phyloP scores from a whole-genome alignment of 441 rosid genomes.

The Rhodomyrtus psidioides region DNA sequence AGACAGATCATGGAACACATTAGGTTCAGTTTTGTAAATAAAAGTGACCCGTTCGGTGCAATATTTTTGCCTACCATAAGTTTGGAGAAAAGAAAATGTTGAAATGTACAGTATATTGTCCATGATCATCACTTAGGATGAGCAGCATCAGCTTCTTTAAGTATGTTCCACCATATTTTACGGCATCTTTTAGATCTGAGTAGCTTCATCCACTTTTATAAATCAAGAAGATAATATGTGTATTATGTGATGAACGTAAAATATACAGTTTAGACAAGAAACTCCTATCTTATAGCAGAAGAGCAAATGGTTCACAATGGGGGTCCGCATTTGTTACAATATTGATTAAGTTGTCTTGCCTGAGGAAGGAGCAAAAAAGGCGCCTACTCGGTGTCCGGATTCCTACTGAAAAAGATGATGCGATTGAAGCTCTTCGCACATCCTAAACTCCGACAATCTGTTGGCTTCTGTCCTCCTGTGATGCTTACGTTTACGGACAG shows the following conservation, averaged over 20 bases:
- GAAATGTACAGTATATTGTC: neutral
- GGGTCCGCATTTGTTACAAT: neutral
- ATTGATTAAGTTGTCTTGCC: neutral
- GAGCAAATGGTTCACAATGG: neutral
- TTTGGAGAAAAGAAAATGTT: neutral
- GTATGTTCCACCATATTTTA: neutral
- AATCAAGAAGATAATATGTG: neutral
- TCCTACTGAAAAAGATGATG: neutral
- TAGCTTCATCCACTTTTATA: neutral
- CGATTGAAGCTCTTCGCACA: neutral
- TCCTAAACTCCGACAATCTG: neutral
- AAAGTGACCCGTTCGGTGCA: neutral
- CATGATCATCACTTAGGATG: neutral
- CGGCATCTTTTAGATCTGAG: neutral
- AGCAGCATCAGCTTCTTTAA: neutral
- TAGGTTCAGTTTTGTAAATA: neutral
- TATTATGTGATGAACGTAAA: neutral
- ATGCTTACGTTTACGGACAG: too few relatives aligned
- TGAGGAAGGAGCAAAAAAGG: neutral
- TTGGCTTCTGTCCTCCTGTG: too few relatives aligned
- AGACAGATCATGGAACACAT: neutral
- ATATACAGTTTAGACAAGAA: neutral
- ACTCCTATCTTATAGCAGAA: neutral
- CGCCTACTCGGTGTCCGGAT: neutral
- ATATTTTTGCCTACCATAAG: neutral